Base-by-base conservation (phyloP, 176 grass and related monocot species). In the Calamus simplicifolius region DNA sequence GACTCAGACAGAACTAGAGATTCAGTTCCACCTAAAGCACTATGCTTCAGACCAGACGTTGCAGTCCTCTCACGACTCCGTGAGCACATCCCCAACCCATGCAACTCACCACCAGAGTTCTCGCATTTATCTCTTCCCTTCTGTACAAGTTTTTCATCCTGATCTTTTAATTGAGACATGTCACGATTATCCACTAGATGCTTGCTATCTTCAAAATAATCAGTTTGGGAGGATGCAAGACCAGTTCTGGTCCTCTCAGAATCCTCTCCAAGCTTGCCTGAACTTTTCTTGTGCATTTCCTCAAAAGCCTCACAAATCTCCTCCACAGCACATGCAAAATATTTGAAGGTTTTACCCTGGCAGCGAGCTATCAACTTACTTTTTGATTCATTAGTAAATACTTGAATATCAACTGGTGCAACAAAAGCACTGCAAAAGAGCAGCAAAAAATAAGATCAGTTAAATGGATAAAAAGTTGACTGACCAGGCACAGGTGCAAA, bases 261-360 rank as follows among this genome's bases (percentile, higher is more conserved):
- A 69, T 58, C 54, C 19, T 58, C 28, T 15, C 19, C 58, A 43
- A 50, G 43, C 19, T 73, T 50, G 18, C 3, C 70, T 55, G 51
- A 63, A 17, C 54, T 31, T 48, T 63, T 73, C 50, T 73, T 54
- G 64, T 68, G 52, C 63, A 85, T 56, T 51, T 82, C 79, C 58
- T 89, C 73, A 74, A 85, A 88, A 30, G 66, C 87, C 67, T 83
- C 83, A 59, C 93, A 98, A 62, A 98, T 98, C 77, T 98, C 79
- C 56, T 79, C 76, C 48, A 98, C 84, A 56, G 93, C 93, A 51
- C 75, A 75, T 64, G 64, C 74, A 78, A 89, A n/a, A 69, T 55
- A 12, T 60, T 85, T 75, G 2, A 69, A 43, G 72, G 43, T 85
- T 66, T 98, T 92, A 63, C 65, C 73, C 50, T 76, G 73, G 64